These are phyloP conservation scores for Wickerhamiella qilinensis DNA, from an alignment of 805 yeast species.

Conservation along the genomic window DNA sequence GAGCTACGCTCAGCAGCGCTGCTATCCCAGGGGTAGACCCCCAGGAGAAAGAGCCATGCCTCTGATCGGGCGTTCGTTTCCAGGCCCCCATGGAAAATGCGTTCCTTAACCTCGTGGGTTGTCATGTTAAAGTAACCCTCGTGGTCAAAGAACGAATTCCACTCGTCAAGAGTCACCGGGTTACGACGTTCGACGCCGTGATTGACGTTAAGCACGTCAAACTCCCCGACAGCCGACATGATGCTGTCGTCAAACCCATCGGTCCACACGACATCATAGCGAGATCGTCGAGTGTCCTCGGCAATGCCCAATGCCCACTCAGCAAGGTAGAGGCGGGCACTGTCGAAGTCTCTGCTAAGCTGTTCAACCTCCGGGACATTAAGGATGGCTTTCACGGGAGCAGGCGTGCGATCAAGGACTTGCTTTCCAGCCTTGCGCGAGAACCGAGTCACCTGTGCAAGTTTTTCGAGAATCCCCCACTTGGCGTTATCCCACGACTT, in stretches of 20 bases:
- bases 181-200: constrained; percentile 49
- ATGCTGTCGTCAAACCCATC: constrained; percentile 19
- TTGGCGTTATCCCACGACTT: constrained; percentile 50
- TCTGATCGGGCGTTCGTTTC: constrained; percentile 41
- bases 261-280: constrained; percentile 24
- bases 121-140: constrained; percentile 64
- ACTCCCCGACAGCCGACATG: constrained; percentile 22
- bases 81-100: constrained; percentile 84
- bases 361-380: constrained; percentile 64
- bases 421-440: constrained; percentile 51
- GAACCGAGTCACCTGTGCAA: constrained; percentile 57
- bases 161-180: constrained; percentile 53
- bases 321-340: constrained; percentile 81
- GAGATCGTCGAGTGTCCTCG: constrained; percentile 62
- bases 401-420: constrained; percentile 42
- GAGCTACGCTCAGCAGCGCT: constrained; percentile 50
- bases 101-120: constrained; percentile 57
- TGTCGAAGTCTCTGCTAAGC: constrained; percentile 80
- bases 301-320: constrained; percentile 94
- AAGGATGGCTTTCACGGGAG: constrained; percentile 39
- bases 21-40: constrained; percentile 81
- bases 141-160: constrained; percentile 73
- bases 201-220: constrained; percentile 29
- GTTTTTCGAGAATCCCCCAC: constrained; percentile 73
- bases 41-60: constrained; percentile 78